Evolutionary conservation across 305 asterid genomes (phyloP).

Genomic region (Fraxinus ornus): DNA sequence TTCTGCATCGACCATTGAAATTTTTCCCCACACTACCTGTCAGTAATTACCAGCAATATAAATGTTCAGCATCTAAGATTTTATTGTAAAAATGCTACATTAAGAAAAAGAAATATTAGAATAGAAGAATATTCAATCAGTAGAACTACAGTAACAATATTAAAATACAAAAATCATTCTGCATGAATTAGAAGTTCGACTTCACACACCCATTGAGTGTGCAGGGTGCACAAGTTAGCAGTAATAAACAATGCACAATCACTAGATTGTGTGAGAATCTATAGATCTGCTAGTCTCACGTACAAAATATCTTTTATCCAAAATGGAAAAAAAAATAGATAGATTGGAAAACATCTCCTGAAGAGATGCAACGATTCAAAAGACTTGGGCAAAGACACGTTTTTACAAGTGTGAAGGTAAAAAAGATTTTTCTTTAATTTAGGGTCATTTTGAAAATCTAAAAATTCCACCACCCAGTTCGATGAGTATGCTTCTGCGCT

Average conservation of each 20-base stretch:
- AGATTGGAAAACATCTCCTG: background rate
- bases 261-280: background rate
- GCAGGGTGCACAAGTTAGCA: background rate
- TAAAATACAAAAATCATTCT: background rate
- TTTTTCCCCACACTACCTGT: slow-evolving; percentile 97
- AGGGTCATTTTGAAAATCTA: background rate
- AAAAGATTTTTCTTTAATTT: background rate
- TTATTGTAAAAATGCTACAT: background rate
- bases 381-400: background rate
- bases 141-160: background rate
- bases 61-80: background rate
- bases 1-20: slow-evolving; percentile 99
- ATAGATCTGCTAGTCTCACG: background rate
- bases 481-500: background rate
- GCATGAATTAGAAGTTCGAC: background rate
- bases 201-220: background rate
- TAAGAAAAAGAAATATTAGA: background rate
- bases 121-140: background rate
- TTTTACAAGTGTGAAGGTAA: background rate
- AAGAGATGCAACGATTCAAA: background rate
- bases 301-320: background rate
- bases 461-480: background rate
- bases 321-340: background rate
- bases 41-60: slow-evolving; percentile 19
- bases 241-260: background rate